phyloP scores from a whole-genome alignment of 345 rosid genomes.

The Salix udensis region DNA sequence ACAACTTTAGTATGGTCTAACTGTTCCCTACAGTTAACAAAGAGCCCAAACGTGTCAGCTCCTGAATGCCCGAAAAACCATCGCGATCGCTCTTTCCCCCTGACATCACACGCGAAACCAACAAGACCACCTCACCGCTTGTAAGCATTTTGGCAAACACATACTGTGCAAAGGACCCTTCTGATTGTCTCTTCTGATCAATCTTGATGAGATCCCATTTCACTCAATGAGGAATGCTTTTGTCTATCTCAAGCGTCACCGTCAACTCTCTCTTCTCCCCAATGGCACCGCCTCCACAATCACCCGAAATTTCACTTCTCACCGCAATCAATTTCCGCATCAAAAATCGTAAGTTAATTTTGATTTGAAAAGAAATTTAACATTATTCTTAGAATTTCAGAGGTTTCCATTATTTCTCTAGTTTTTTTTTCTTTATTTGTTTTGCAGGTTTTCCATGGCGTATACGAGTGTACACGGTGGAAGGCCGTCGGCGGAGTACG shows the following conservation, averaged over 20 bases:
- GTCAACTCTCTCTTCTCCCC: slow-evolving; percentile 39
- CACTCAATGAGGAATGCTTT: slow-evolving; percentile 65
- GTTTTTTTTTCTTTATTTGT: background rate
- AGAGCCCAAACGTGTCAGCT: slow-evolving; percentile 26
- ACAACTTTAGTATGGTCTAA: too few species aligned
- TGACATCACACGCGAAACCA: too few species aligned
- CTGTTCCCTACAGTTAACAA: slow-evolving; percentile 1
- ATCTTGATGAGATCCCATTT: slow-evolving; percentile 8
- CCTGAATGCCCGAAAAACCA: background rate
- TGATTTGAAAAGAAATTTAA: too few species aligned
- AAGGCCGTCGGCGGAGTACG: slow-evolving; percentile 77
- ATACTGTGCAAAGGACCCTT: slow-evolving; percentile 10
- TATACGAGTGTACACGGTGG: slow-evolving; percentile 77
- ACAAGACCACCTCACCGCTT: background rate
- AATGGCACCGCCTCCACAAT: slow-evolving; percentile 1
- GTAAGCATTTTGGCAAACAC: slow-evolving; percentile 47
- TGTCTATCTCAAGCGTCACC: slow-evolving; percentile 46
- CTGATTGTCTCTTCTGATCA: slow-evolving; percentile 9
- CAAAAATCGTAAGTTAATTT: too few species aligned
- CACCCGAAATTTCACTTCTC: slow-evolving; percentile 15
- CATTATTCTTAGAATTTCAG: background rate
- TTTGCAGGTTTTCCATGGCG: slow-evolving; percentile 52
- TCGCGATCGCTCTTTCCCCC: too few species aligned
- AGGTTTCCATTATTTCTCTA: background rate
- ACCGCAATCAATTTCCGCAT: background rate